phyloP scores from a whole-genome alignment of 2,329 filamentous ascomycete species.

The Clonostachys solani region DNA sequence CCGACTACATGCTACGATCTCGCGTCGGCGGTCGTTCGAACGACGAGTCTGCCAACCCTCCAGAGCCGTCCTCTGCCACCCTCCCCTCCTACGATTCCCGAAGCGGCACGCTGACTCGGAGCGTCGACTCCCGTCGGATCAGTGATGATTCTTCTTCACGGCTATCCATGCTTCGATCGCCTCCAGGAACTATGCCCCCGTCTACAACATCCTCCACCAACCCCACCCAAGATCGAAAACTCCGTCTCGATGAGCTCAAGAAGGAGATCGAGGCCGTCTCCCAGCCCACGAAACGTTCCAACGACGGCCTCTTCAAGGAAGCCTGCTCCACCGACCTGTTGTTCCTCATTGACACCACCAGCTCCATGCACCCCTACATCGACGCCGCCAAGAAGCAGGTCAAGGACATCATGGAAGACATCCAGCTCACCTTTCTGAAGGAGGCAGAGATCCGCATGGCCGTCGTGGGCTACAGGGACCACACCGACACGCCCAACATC shows the following conservation, averaged over 20 bases:
- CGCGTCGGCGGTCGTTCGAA: too few species aligned
- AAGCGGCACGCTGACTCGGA: too few species aligned
- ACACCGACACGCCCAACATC: constrained; percentile 6
- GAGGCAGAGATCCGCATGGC: constrained; percentile 25
- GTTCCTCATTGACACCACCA: constrained; percentile 29
- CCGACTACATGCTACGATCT: too few species aligned
- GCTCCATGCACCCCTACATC: constrained; percentile 23
- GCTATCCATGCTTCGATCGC: too few species aligned
- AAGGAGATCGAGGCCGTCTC: background rate
- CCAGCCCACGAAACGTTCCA: background rate
- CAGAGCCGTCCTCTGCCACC: too few species aligned
- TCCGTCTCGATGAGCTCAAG: background rate
- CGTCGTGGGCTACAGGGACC: constrained; percentile 29
- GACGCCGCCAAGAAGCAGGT: constrained; percentile 25
- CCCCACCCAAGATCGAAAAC: background rate
- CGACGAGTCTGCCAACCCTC: too few species aligned
- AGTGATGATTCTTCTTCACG: too few species aligned
- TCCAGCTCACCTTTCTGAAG: constrained; percentile 20
- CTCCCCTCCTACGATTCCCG: too few species aligned
- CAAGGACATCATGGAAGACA: constrained; percentile 22
- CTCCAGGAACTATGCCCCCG: too few species aligned
- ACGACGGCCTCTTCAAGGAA: constrained; percentile 19
- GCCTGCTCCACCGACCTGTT: constrained; percentile 27
- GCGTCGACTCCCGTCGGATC: too few species aligned
- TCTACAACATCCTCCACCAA: too few species aligned